Base-by-base conservation (phyloP, 2,329 filamentous ascomycete genomes). In the Bipolaris cookei region DNA sequence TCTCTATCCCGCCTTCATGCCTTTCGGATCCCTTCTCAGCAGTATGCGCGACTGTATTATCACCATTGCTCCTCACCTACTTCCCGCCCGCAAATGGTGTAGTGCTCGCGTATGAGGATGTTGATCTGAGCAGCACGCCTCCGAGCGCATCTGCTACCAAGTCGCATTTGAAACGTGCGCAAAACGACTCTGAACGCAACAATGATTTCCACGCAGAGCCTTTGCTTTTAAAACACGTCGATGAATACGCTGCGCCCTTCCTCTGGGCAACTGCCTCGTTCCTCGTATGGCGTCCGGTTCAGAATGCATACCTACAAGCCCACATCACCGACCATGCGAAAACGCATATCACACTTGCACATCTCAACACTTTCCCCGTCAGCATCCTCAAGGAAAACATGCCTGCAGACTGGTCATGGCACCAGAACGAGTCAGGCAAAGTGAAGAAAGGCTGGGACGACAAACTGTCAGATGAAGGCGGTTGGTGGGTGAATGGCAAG, bases 321-420 rank as follows among this genome's bases (percentile, higher is more conserved):
- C 88, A 84, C 65, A 85, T 97, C 54, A 95, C 94, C 69, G 82
- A 97, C 28, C 91, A 96, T 73, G 94, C 90, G 45, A 91, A 95
- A 66, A 92, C 91, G 6, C 92, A 97, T 71, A 83, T 99, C 6
- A 93, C 94, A 18, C 85, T 97, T 2, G 87, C 96, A 10, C 95
- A 92, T 75, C 93, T 92, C 78, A 94, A 94, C 75, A 86, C 92
- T 64, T 98, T 98, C 82, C 96, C 95, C 66, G 91, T 94, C 1
- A 91, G 89, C 41, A 90, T 99, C 58, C 90, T 94, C 68, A 83
- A 88, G 20, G 86, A 85, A 59, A 83, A 91, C 34, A 81, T 99
- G 14, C 95, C 95, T 0, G 76, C 80, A 13, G 84, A 85, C 21
- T 99, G 94, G 95, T 86, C 81, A 59, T 98, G 92, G 89, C 72